Percentiles rank a stretch among this genome's conserved stretches.
Conservation (phyloP, 306 rosid species). For the Carpinus fangiana region DNA sequence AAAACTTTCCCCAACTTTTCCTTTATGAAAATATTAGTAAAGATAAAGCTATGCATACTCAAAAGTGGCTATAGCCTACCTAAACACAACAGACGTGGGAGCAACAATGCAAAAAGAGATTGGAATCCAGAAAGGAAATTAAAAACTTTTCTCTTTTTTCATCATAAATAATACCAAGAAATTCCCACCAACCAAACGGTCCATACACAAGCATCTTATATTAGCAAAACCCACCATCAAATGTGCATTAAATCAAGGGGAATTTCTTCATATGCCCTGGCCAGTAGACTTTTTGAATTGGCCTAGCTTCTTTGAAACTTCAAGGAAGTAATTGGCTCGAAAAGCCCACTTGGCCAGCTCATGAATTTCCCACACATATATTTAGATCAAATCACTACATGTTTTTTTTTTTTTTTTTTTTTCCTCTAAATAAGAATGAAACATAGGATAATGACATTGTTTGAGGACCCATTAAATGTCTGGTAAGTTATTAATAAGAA, state of each 20-base stretch:
- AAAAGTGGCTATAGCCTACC: constrained; percentile 1
- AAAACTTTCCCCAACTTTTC: constrained; percentile 19
- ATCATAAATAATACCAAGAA: constrained; percentile 33
- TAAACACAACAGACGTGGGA: constrained; percentile 24
- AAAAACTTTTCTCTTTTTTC: constrained; percentile 12
- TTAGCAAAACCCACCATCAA: background rate
- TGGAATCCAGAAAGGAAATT: constrained; percentile 35
- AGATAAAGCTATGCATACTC: constrained; percentile 11
- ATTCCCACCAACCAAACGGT: constrained; percentile 28
- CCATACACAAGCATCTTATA: constrained; percentile 15
- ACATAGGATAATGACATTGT: too few relatives aligned
- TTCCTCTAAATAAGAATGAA: too few relatives aligned
- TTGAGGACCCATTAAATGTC: too few relatives aligned
- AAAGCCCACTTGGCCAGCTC: constrained; percentile 19
- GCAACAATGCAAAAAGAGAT: constrained; percentile 38
- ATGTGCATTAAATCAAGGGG: constrained; percentile 4
- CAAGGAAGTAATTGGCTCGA: constrained; percentile 10
- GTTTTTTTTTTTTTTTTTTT: too few relatives aligned
- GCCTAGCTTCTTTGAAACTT: constrained; percentile 1
- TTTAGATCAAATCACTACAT: too few relatives aligned
- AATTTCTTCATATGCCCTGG: constrained; percentile 1
- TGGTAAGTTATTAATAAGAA: too few relatives aligned
- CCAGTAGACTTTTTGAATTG: background rate
- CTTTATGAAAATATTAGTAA: constrained; percentile 12
- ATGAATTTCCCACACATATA: background rate